Percentiles rank a stretch among this genome's conserved stretches.
Conservation (phyloP, 2,329 filamentous ascomycete genomes). For the Trichoderma breve region DNA sequence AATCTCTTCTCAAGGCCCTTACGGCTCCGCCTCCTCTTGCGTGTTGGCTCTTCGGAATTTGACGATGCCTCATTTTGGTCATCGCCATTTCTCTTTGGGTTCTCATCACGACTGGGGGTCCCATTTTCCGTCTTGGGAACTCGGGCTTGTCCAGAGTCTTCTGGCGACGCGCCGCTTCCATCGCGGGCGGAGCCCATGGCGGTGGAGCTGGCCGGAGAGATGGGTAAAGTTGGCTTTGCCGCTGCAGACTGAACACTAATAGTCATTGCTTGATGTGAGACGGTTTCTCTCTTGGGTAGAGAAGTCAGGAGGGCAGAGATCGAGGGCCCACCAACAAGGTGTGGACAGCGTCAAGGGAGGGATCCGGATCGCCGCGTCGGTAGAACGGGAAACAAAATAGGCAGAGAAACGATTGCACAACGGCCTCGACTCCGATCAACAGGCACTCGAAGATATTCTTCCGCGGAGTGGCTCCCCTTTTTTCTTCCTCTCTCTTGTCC, state of each 20-base stretch:
- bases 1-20: conserved; percentile 80
- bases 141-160: not conserved
- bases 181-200: conserved; percentile 19
- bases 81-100: not conserved
- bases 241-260: not conserved
- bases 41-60: conserved; percentile 20
- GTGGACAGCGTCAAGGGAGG: not conserved
- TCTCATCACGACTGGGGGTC: not conserved
- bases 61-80: conserved; percentile 19
- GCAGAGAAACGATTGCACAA: not conserved
- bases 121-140: conserved; percentile 9
- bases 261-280: conserved; percentile 14
- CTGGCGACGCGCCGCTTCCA: conserved; percentile 12
- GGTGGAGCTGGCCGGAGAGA: conserved; percentile 17
- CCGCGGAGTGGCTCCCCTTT: not conserved
- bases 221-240: conserved; percentile 17
- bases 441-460: not conserved
- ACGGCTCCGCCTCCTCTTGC: conserved; percentile 66
- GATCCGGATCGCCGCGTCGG: not conserved
- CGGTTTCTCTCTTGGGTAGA: not conserved
- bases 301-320: not conserved
- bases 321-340: not conserved
- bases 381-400: not conserved
- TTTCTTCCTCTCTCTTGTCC: not conserved
- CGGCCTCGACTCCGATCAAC: not conserved